A percentile compares a stretch with the other conserved stretches of the same genome.
phyloP scores from a whole-genome alignment of 2,329 filamentous ascomycete species.

The Colletotrichum plurivorum region DNA sequence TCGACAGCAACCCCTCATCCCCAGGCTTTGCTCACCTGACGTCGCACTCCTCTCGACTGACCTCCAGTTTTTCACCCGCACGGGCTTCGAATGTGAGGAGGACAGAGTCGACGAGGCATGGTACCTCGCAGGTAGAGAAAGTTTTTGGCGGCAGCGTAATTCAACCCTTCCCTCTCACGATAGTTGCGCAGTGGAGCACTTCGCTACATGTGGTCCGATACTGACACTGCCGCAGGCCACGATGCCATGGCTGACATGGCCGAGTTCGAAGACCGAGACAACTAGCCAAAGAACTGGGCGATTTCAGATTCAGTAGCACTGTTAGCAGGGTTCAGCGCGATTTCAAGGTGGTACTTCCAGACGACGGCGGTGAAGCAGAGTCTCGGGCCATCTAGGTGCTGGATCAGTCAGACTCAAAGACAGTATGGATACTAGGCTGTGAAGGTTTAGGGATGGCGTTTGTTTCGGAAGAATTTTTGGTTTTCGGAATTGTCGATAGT shows the following conservation, averaged over 20 bases:
- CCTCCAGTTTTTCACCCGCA: conserved; percentile 38
- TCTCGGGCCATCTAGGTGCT: too few species aligned
- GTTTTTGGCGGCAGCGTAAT: conserved; percentile 30
- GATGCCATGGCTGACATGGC: conserved; percentile 38
- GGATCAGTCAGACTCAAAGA: too few species aligned
- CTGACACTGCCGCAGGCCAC: conserved; percentile 34
- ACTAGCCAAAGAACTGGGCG: not conserved
- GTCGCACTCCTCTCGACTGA: conserved; percentile 37
- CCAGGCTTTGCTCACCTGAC: conserved; percentile 38
- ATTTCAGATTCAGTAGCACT: not conserved
- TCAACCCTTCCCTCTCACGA: not conserved
- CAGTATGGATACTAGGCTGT: too few species aligned
- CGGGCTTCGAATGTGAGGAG: conserved; percentile 29
- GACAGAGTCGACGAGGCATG: conserved; percentile 38
- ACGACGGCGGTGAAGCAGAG: too few species aligned
- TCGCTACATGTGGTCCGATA: not conserved
- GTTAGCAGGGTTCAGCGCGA: too few species aligned
- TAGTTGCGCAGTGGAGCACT: not conserved
- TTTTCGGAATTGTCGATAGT: too few species aligned
- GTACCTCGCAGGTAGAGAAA: conserved; percentile 33
- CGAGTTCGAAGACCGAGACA: not conserved
- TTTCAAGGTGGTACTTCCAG: too few species aligned
- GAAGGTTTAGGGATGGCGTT: too few species aligned
- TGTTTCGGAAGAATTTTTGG: too few species aligned
- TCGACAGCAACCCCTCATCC: conserved; percentile 22